A percentile compares a stretch with the other conserved stretches of the same genome.
phyloP scores from a whole-genome alignment of 257 asterid species.

The Lantana camara region DNA sequence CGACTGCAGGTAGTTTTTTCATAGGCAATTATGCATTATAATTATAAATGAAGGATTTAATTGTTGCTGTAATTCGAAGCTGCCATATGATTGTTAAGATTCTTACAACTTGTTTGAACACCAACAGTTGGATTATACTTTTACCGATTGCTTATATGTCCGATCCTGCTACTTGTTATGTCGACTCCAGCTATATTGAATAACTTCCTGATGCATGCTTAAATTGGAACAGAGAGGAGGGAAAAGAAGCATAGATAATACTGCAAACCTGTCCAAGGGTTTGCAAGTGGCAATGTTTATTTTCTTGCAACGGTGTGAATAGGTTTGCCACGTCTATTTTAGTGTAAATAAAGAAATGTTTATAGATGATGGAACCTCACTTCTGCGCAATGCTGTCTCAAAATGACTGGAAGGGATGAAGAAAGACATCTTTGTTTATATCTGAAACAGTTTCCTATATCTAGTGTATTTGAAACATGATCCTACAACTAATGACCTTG shows the following conservation, averaged over 20 bases:
- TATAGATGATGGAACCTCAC: slow-evolving; percentile 2
- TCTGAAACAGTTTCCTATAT: not conserved
- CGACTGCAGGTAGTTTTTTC: slow-evolving; percentile 77
- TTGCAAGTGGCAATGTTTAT: slow-evolving; percentile 7
- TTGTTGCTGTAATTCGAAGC: slow-evolving; percentile 5
- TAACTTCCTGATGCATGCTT: not conserved
- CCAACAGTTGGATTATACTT: not conserved
- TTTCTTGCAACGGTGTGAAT: not conserved
- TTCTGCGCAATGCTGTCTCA: slow-evolving; percentile 17
- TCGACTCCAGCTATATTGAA: not conserved
- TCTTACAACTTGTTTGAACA: too few species aligned
- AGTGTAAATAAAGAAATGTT: not conserved
- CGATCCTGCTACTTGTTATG: slow-evolving; percentile 5
- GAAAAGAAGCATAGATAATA: slow-evolving; percentile 5
- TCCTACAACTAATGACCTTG: slow-evolving; percentile 1
- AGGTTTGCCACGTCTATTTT: not conserved
- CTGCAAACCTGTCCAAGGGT: not conserved
- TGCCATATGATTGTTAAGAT: slow-evolving; percentile 2
- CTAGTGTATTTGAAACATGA: not conserved
- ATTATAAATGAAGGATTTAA: not conserved
- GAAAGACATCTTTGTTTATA: slow-evolving; percentile 14
- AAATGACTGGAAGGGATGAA: slow-evolving; percentile 22
- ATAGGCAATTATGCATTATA: not conserved
- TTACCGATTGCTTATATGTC: slow-evolving; percentile 13
- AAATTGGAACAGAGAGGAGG: slow-evolving; percentile 1